These are phyloP conservation scores for Pseudohalonectria lignicola DNA, from an alignment of 2,329 filamentous ascomycete species.

Conservation along the genomic window DNA sequence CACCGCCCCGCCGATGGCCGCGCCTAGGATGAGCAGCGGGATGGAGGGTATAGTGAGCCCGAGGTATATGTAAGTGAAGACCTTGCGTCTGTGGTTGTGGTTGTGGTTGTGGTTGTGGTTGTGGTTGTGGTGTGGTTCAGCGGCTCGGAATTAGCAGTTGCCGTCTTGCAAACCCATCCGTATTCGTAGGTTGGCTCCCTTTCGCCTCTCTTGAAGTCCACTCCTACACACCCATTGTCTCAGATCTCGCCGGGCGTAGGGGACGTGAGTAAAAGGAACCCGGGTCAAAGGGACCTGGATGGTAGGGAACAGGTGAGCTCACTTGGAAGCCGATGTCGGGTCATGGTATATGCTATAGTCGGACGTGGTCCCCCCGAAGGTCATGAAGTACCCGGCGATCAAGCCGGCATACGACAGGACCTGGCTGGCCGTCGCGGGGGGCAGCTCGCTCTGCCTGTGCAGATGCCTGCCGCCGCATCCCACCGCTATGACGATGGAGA, in stretches of 20 bases:
- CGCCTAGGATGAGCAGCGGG: slow-evolving; percentile 50
- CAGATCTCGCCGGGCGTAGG: too few species aligned
- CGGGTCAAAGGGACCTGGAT: too few species aligned
- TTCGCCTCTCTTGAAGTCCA: too few species aligned
- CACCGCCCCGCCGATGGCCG: slow-evolving; percentile 51
- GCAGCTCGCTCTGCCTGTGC: slow-evolving; percentile 12
- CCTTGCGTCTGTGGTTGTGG: slow-evolving; percentile 7
- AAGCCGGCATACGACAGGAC: slow-evolving; percentile 45
- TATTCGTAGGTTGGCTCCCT: too few species aligned
- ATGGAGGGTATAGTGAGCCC: slow-evolving; percentile 45
- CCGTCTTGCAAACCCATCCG: too few species aligned
- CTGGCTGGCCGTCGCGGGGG: slow-evolving; percentile 27
- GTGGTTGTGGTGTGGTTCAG: too few species aligned
- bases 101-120: background rate
- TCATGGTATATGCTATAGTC: slow-evolving; percentile 52
- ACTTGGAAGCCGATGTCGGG: slow-evolving; percentile 20
- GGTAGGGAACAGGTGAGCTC: too few species aligned
- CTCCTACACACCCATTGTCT: too few species aligned
- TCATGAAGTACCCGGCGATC: slow-evolving; percentile 51
- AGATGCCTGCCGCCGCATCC: slow-evolving; percentile 6
- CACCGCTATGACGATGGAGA: slow-evolving; percentile 9
- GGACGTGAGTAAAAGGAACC: too few species aligned
- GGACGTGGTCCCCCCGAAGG: slow-evolving; percentile 49
- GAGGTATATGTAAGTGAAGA: slow-evolving; percentile 45
- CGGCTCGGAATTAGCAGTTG: too few species aligned